Percentiles rank a stretch among this genome's conserved stretches.
phyloP scores from a whole-genome alignment of 345 rosid genomes.

The Ceriops zippeliana region DNA sequence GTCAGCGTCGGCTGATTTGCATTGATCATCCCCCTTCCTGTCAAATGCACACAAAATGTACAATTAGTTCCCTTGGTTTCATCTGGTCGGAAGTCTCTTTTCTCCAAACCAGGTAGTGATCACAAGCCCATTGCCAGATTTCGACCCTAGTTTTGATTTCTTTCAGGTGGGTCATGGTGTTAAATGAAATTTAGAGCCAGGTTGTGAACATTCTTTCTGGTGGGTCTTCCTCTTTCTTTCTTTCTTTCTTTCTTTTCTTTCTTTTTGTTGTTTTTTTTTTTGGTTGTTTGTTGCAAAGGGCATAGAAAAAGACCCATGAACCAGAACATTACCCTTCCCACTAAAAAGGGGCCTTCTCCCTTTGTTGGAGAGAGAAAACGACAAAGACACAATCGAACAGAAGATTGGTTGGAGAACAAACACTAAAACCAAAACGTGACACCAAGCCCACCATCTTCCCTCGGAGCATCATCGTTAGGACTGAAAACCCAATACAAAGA shows the following conservation, averaged over 20 bases:
- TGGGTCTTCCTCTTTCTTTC: constrained; percentile 23
- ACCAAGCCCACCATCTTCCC: constrained; percentile 13
- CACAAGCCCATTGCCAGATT: too few relatives aligned
- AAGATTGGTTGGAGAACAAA: constrained; percentile 5
- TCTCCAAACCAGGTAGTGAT: too few relatives aligned
- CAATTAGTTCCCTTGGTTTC: too few relatives aligned
- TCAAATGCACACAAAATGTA: too few relatives aligned
- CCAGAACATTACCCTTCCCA: not conserved
- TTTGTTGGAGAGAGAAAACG: not conserved
- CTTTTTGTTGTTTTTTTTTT: too few relatives aligned
- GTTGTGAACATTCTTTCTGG: too few relatives aligned
- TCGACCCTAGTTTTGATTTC: too few relatives aligned
- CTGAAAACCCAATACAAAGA: constrained; percentile 13
- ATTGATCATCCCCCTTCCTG: too few relatives aligned
- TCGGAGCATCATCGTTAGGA: constrained; percentile 10
- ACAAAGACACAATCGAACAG: not conserved
- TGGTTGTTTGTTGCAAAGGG: not conserved
- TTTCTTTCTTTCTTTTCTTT: not conserved
- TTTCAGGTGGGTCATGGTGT: too few relatives aligned
- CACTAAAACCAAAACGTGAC: constrained; percentile 12
- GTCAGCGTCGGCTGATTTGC: too few relatives aligned
- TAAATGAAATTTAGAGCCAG: too few relatives aligned
- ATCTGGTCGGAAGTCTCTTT: too few relatives aligned
- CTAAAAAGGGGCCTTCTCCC: not conserved
- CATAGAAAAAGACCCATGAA: not conserved